A percentile compares a stretch with the other conserved stretches of the same genome.
Evolutionary conservation across 495 filamentous ascomycete species (phyloP).

Genomic region (Penicillium chermesinum): DNA sequence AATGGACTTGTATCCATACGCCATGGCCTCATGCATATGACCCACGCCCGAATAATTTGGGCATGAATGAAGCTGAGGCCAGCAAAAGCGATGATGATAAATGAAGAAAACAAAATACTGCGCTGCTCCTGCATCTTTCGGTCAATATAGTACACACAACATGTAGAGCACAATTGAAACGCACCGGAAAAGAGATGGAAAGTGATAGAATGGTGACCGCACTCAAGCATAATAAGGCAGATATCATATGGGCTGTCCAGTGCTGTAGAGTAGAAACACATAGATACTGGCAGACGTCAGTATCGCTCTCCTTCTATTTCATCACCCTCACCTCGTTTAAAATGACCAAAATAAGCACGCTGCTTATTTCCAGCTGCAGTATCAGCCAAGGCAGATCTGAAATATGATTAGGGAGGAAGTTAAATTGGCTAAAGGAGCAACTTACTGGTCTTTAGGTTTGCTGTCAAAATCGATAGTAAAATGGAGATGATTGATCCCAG

Average conservation of each 20-base stretch:
- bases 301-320: too few relatives aligned
- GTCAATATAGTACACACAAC: constrained; percentile 1
- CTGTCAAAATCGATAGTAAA: neutral
- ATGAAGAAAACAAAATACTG: constrained; percentile 7
- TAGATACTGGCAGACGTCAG: too few relatives aligned
- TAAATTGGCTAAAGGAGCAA: neutral
- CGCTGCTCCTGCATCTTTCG: constrained; percentile 6
- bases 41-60: constrained; percentile 5
- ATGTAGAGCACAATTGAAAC: constrained; percentile 1
- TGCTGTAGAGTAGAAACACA: too few relatives aligned
- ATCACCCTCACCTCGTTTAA: neutral
- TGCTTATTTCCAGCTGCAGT: constrained; percentile 1
- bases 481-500: neutral
- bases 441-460: neutral
- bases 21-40: constrained; percentile 7
- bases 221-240: constrained; percentile 7
- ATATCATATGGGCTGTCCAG: too few relatives aligned
- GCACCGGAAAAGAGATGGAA: constrained; percentile 6
- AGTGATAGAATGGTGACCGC: constrained; percentile 9
- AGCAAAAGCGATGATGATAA: constrained; percentile 4
- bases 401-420: neutral
- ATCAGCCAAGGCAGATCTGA: neutral
- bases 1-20: constrained; percentile 6
- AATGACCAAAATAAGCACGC: neutral
- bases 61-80: constrained; percentile 4